These are phyloP conservation scores for Fagus sylvatica DNA, from an alignment of 306 rosid species.

Conservation along the genomic window DNA sequence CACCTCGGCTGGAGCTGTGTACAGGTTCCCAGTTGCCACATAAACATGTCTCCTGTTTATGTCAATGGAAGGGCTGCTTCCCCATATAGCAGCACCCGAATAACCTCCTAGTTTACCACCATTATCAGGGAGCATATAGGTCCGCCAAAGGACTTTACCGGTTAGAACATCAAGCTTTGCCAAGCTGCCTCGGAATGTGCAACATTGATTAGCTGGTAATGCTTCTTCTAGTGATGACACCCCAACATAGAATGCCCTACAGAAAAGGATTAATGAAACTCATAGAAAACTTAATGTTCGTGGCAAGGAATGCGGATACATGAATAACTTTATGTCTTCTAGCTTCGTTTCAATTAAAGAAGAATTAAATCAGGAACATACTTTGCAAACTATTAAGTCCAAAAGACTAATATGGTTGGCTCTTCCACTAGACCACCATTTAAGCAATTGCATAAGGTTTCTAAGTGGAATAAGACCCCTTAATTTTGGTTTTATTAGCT, in stretches of 20 bases:
- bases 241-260: conserved; percentile 38
- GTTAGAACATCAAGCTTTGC: conserved; percentile 31
- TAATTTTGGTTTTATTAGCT: too few relatives aligned
- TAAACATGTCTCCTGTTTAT: conserved; percentile 32
- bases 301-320: too few relatives aligned
- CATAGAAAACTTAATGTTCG: too few relatives aligned
- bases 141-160: conserved; percentile 30
- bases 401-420: too few relatives aligned
- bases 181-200: conserved; percentile 43
- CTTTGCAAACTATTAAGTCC: too few relatives aligned
- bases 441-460: too few relatives aligned
- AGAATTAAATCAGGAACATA: too few relatives aligned
- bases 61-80: conserved; percentile 51
- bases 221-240: conserved; percentile 40
- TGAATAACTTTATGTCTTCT: too few relatives aligned
- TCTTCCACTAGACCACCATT: too few relatives aligned
- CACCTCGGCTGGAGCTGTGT: conserved; percentile 38
- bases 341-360: too few relatives aligned
- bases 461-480: too few relatives aligned
- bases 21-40: conserved; percentile 47
- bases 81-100: conserved; percentile 46
- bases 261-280: background rate
- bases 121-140: conserved; percentile 39
- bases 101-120: conserved; percentile 32
- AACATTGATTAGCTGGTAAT: conserved; percentile 36